Conservation (phyloP, 805 yeast genomes). For the Suhomyces xylopsoci region DNA sequence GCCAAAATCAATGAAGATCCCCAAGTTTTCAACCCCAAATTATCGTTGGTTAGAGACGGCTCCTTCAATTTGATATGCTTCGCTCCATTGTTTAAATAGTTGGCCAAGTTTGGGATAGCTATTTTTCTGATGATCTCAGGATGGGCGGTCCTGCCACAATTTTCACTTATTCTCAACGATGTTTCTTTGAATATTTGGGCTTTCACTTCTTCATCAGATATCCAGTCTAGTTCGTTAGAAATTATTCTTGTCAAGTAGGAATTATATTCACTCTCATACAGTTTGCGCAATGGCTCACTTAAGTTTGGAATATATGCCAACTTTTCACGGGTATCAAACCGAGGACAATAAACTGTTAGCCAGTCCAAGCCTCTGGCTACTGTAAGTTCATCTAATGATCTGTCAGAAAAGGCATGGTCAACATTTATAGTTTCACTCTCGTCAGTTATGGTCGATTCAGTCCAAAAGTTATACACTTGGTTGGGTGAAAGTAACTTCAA, state of each 20-base stretch:
- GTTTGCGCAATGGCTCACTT: conserved; percentile 24
- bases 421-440: conserved; percentile 6
- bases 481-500: conserved; percentile 49
- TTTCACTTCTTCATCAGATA: conserved; percentile 28
- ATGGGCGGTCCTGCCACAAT: conserved; percentile 80
- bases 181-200: conserved; percentile 52
- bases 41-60: conserved; percentile 84
- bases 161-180: conserved; percentile 67
- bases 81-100: conserved; percentile 10
- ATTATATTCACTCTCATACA: conserved; percentile 37
- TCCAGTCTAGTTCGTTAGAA: conserved; percentile 49
- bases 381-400: conserved; percentile 23
- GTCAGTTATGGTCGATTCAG: conserved; percentile 6
- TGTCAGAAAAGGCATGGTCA: conserved; percentile 28
- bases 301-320: conserved; percentile 25
- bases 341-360: conserved; percentile 38
- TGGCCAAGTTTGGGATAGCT: conserved; percentile 35
- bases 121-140: conserved; percentile 68
- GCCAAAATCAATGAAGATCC: conserved; percentile 81
- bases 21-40: conserved; percentile 92
- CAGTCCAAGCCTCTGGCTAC: conserved; percentile 39
- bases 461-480: conserved; percentile 50
- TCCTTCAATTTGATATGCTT: conserved; percentile 51
- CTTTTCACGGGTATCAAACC: conserved; percentile 20
- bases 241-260: conserved; percentile 49